Evolutionary conservation across 140 eudicot genomes (phyloP), one percentile per base, ranked within the genome.

Genomic region (Oenanthe javanica): DNA sequence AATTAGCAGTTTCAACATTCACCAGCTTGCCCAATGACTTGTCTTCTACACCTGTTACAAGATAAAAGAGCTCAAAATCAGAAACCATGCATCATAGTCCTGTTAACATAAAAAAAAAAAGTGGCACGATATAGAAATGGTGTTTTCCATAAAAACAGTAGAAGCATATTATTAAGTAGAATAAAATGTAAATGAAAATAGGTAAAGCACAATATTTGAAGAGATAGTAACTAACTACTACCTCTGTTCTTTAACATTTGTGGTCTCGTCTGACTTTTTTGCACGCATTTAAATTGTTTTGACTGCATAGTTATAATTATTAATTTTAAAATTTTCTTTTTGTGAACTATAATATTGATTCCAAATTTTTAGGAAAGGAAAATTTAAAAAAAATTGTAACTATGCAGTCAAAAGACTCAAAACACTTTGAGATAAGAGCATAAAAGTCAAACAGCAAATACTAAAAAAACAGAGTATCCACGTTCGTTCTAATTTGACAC

Each of bases 41-140:
- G 70, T 90, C 99, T 67, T 84, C 91, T 55, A 75, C 1, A 79
- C 97, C 99, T 93, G 89, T 75, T 82, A 59, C n/a, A 55, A 42
- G 23, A 54, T 36, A 79, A 48, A n/a, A 50, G 61, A 76, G 64
- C 52, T 78, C 13, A 12, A 27, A 27, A 67, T 84, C 9, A 75
- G 78, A 48, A n/a, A 43, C 46, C 76, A 46, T 73, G 27, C 55
- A 61, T 23, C 38, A 19, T 48, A 27, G 12, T 8, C 15, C 38
- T 49, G 10, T 1, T 75, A 75, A 75, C 5, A 0, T 75, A 11
- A 74, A 46, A 31, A 31, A 75, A 23, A 55, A 46, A 11, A 8
- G 9, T 75, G 31, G 9, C 59, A 75, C 19, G 4, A 27, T 67
- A 67, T 67, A 25, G 7, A 48, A 48, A 46, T 1, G 40, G 18